These are phyloP conservation scores for Turritis glabra DNA, from an alignment of 345 rosid genomes.

Conservation along the genomic window DNA sequence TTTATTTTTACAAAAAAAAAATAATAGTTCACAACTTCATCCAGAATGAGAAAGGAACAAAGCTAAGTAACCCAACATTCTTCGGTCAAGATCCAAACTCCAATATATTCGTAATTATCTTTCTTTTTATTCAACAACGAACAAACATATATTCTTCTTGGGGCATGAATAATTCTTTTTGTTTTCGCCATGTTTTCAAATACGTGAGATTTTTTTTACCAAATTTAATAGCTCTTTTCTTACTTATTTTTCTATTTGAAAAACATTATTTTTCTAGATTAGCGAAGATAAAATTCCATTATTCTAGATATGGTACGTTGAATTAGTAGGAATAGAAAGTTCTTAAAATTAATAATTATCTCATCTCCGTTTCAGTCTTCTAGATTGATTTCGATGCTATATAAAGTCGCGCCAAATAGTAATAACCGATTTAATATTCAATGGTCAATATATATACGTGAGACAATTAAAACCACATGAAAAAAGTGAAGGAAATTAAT, in stretches of 20 bases:
- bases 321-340: conserved; percentile 5
- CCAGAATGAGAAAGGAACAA: no score
- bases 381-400: conserved; percentile 1
- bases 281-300: background rate
- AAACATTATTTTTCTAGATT: background rate
- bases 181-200: background rate
- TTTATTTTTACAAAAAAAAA: no score
- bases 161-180: background rate
- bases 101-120: conserved; percentile 12
- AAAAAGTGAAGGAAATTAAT: conserved; percentile 3
- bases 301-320: conserved; percentile 9
- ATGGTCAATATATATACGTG: conserved; percentile 28
- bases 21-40: no score
- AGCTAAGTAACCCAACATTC: conserved; percentile 13
- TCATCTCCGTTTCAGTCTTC: background rate
- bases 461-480: conserved; percentile 29
- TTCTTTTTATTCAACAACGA: background rate
- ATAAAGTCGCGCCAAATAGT: conserved; percentile 6
- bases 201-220: background rate
- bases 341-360: background rate
- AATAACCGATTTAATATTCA: background rate
- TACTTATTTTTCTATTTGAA: no score
- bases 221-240: background rate
- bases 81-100: conserved; percentile 17
- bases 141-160: conserved; percentile 19